These are phyloP conservation scores for Chaetomiaceae sp. DNA, from an alignment of 2,329 filamentous ascomycete genomes.

Conservation along the genomic window DNA sequence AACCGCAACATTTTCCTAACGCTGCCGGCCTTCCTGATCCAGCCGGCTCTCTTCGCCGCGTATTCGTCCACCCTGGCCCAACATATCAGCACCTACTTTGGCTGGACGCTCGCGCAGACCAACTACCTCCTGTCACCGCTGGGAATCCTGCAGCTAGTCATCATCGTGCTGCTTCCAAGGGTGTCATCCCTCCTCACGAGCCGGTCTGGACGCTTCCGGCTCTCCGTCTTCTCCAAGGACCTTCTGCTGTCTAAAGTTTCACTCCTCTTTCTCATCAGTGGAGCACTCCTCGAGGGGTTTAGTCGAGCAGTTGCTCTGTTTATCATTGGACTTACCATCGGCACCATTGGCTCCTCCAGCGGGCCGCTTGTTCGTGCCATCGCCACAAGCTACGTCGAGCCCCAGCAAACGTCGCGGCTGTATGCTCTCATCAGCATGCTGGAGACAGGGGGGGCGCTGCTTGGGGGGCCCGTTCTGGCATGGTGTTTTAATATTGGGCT, in stretches of 20 bases:
- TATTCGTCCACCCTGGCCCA: slow-evolving; percentile 20
- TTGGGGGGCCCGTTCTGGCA: slow-evolving; percentile 21
- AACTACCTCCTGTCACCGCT: slow-evolving; percentile 21
- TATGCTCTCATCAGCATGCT: slow-evolving; percentile 23
- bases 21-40: slow-evolving; percentile 19
- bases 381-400: slow-evolving; percentile 19
- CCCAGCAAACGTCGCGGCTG: slow-evolving; percentile 21
- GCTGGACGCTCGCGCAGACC: slow-evolving; percentile 22
- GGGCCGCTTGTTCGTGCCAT: slow-evolving; percentile 17
- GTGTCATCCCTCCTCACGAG: slow-evolving; percentile 13
- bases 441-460: slow-evolving; percentile 18
- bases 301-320: slow-evolving; percentile 16
- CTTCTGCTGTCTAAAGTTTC: slow-evolving; percentile 17
- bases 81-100: slow-evolving; percentile 25
- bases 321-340: slow-evolving; percentile 17
- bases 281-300: slow-evolving; percentile 18
- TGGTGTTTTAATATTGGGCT: slow-evolving; percentile 20
- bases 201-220: slow-evolving; percentile 15
- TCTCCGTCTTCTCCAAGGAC: slow-evolving; percentile 21
- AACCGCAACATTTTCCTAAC: slow-evolving; percentile 19
- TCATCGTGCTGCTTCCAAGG: slow-evolving; percentile 16
- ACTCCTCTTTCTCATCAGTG: slow-evolving; percentile 12
- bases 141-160: slow-evolving; percentile 16
- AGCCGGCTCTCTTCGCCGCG: slow-evolving; percentile 20
- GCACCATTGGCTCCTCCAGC: slow-evolving; percentile 17